A percentile compares a stretch with the other conserved stretches of the same genome.
phyloP scores from a whole-genome alignment of 176 grass and related monocot species.

The Rhynchospora tenuis region DNA sequence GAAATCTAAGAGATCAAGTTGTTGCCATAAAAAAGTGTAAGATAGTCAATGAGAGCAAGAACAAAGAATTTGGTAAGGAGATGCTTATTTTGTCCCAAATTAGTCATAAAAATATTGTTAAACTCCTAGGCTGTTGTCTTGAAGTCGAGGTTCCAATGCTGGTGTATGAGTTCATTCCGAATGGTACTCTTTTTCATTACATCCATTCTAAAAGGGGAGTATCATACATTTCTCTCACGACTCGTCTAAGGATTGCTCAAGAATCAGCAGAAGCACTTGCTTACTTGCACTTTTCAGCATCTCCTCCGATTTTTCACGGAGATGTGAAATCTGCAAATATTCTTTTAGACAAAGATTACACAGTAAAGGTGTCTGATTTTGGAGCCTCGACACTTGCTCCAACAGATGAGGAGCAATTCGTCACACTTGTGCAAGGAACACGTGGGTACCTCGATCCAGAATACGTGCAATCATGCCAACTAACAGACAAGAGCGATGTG shows the following conservation, averaged over 20 bases:
- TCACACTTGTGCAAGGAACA: constrained; percentile 19
- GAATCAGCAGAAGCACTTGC: too few relatives aligned
- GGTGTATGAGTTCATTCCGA: neutral
- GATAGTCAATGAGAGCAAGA: too few relatives aligned
- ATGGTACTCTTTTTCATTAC: constrained; percentile 14
- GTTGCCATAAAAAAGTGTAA: neutral
- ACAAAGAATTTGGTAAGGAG: too few relatives aligned
- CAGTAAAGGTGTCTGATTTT: neutral
- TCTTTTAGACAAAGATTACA: constrained; percentile 18
- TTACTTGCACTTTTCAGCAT: too few relatives aligned
- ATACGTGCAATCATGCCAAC: constrained; percentile 4
- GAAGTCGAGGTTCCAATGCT: too few relatives aligned
- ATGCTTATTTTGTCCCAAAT: too few relatives aligned
- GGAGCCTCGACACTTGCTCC: constrained; percentile 19
- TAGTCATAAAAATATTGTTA: too few relatives aligned
- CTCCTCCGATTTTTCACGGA: neutral
- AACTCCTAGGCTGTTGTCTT: too few relatives aligned
- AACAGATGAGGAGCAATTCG: neutral
- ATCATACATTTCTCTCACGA: neutral
- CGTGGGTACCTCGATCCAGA: constrained; percentile 25
- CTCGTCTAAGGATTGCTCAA: neutral
- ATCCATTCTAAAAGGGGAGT: neutral
- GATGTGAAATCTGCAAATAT: constrained; percentile 37
- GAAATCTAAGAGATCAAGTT: neutral
- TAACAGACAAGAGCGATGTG: constrained; percentile 16